Conservation (phyloP, 2,329 filamentous ascomycete genomes). For the Neopestalotiopsis rosae region DNA sequence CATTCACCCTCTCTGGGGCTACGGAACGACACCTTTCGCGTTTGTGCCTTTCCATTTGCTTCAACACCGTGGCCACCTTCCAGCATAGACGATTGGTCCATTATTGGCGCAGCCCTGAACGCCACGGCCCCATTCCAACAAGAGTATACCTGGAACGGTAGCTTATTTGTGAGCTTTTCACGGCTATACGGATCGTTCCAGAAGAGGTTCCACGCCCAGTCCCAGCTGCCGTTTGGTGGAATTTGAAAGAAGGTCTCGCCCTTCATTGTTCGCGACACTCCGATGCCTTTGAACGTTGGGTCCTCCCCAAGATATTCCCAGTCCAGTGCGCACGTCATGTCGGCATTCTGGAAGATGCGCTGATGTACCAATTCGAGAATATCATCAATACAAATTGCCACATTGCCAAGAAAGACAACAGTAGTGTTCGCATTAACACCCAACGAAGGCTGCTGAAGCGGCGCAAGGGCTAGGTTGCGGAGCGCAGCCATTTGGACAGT, state of each 20-base stretch:
- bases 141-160: constrained; percentile 64
- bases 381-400: constrained; percentile 58
- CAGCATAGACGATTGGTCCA: constrained; percentile 30
- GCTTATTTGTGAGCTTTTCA: constrained; percentile 36
- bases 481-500: constrained; percentile 54
- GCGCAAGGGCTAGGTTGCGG: constrained; percentile 57
- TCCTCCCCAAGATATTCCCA: constrained; percentile 53
- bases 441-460: constrained; percentile 37
- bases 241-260: constrained; percentile 63
- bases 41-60: not conserved
- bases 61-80: too few species aligned
- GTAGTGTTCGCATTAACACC: constrained; percentile 41
- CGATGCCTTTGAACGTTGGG: constrained; percentile 62
- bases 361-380: constrained; percentile 62
- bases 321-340: constrained; percentile 65
- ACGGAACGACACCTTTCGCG: constrained; percentile 51
- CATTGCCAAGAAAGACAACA: constrained; percentile 60
- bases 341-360: constrained; percentile 48
- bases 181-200: constrained; percentile 49
- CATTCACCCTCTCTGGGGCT: constrained; percentile 49
- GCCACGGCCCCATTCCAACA: constrained; percentile 65
- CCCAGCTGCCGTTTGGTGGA: constrained; percentile 53
- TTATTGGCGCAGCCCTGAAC: constrained; percentile 52
- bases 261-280: constrained; percentile 56
- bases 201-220: constrained; percentile 56